These are phyloP conservation scores for Hypoxylon sp. DNA, from an alignment of 2,329 filamentous ascomycete genomes.

Conservation along the genomic window DNA sequence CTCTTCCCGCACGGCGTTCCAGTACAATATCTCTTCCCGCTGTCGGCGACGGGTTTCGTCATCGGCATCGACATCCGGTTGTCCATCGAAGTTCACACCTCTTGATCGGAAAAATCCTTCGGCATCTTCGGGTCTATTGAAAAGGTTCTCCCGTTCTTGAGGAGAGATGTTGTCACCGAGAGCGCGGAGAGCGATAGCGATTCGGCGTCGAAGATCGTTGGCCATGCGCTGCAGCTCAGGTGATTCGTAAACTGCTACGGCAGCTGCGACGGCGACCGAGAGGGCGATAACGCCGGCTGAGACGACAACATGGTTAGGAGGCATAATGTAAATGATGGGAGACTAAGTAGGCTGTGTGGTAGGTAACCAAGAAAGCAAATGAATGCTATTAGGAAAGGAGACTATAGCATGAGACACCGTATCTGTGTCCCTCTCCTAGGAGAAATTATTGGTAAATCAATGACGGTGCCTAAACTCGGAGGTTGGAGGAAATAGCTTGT, in stretches of 20 bases:
- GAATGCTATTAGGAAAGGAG: slow-evolving; percentile 18
- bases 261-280: slow-evolving; percentile 68
- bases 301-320: slow-evolving; percentile 66
- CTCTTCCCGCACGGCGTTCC: slow-evolving; percentile 69
- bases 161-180: slow-evolving; percentile 70
- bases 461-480: slow-evolving; percentile 29
- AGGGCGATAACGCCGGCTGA: slow-evolving; percentile 71
- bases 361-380: slow-evolving; percentile 7
- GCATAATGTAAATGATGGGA: slow-evolving; percentile 57
- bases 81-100: slow-evolving; percentile 55
- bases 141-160: slow-evolving; percentile 65
- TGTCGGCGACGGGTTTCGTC: slow-evolving; percentile 72
- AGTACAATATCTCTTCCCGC: slow-evolving; percentile 74
- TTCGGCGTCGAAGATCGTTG: slow-evolving; percentile 71
- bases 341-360: not conserved
- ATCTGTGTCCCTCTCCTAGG: slow-evolving; percentile 12
- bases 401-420: slow-evolving; percentile 5
- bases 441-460: slow-evolving; percentile 17
- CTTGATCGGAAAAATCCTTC: slow-evolving; percentile 71
- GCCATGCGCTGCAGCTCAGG: slow-evolving; percentile 73
- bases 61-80: slow-evolving; percentile 70
- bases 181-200: slow-evolving; percentile 71
- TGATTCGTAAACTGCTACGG: slow-evolving; percentile 73
- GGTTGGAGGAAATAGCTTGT: slow-evolving; percentile 39
- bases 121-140: slow-evolving; percentile 76